These are phyloP conservation scores for Diaporthe humulicola DNA, from an alignment of 2,329 filamentous ascomycete genomes.

Conservation along the genomic window DNA sequence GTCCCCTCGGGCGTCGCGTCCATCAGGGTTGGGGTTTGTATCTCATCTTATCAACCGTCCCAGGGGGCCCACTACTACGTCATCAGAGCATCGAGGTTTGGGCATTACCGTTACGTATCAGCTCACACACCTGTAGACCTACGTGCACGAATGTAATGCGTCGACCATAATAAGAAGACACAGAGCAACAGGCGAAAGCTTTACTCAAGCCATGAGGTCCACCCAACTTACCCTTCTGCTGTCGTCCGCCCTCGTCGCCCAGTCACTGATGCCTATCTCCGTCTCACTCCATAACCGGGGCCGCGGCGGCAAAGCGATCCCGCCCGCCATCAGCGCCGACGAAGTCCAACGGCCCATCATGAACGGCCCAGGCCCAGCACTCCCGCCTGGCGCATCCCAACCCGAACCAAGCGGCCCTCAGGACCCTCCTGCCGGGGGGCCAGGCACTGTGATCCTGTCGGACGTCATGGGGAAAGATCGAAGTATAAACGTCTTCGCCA, in stretches of 20 bases:
- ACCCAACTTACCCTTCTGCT: constrained; percentile 11
- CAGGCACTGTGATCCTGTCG: constrained; percentile 75
- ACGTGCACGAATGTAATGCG: not conserved
- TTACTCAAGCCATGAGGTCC: constrained; percentile 12
- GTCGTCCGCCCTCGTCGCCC: constrained; percentile 21
- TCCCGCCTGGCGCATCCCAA: constrained; percentile 42
- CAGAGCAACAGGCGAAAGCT: too few relatives aligned
- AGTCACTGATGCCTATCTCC: constrained; percentile 27
- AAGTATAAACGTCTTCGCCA: constrained; percentile 86
- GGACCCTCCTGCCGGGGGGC: constrained; percentile 48
- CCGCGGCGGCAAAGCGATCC: constrained; percentile 36
- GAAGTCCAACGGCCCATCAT: constrained; percentile 50
- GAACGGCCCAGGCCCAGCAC: constrained; percentile 46
- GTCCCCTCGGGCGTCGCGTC: not conserved
- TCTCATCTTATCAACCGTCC: not conserved
- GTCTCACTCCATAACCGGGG: constrained; percentile 25
- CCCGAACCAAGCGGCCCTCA: constrained; percentile 39
- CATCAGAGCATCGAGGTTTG: not conserved
- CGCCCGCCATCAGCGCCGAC: constrained; percentile 43
- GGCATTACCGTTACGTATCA: not conserved
- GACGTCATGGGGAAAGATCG: constrained; percentile 87
- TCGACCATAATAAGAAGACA: not conserved
- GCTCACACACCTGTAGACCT: not conserved
- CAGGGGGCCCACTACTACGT: constrained; percentile 17
- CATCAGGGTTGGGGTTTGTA: not conserved